phyloP scores from a whole-genome alignment of 495 filamentous ascomycete genomes.

The Trypethelium eluteriae region DNA sequence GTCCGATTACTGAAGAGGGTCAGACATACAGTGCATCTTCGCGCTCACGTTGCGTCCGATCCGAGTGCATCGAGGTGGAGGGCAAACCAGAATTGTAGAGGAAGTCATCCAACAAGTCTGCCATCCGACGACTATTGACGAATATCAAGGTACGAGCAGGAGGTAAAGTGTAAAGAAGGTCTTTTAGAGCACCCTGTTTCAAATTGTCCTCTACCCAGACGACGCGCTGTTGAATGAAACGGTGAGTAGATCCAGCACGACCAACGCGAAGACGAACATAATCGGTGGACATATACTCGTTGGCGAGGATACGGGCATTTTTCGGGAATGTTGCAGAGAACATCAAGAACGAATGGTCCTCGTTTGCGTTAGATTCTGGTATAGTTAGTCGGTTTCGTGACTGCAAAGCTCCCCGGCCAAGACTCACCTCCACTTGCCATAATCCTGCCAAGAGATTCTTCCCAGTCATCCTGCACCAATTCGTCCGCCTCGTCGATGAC shows the following conservation, averaged over 20 bases:
- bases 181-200: conserved; percentile 65
- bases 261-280: conserved; percentile 76
- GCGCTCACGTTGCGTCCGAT: conserved; percentile 83
- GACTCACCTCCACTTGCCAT: conserved; percentile 68
- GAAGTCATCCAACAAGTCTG: conserved; percentile 79
- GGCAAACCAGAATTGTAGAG: conserved; percentile 73
- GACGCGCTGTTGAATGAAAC: conserved; percentile 70
- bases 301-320: conserved; percentile 64
- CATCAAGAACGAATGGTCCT: conserved; percentile 77
- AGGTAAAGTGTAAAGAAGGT: conserved; percentile 58
- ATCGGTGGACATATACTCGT: conserved; percentile 59
- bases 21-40: conserved; percentile 78
- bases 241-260: conserved; percentile 69
- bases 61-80: conserved; percentile 74
- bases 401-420: background rate
- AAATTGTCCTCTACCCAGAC: conserved; percentile 50
- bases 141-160: conserved; percentile 85
- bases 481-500: conserved; percentile 96
- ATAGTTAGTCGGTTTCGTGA: conserved; percentile 21
- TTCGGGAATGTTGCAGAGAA: conserved; percentile 92
- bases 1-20: background rate
- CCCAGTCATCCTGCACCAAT: conserved; percentile 71
- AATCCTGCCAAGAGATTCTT: conserved; percentile 58
- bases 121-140: conserved; percentile 67
- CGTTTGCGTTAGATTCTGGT: conserved; percentile 61